A percentile compares a stretch with the other conserved stretches of the same genome.
These are phyloP conservation scores for Ogataea haglerorum DNA, from an alignment of 805 yeast genomes.

Conservation along the genomic window DNA sequence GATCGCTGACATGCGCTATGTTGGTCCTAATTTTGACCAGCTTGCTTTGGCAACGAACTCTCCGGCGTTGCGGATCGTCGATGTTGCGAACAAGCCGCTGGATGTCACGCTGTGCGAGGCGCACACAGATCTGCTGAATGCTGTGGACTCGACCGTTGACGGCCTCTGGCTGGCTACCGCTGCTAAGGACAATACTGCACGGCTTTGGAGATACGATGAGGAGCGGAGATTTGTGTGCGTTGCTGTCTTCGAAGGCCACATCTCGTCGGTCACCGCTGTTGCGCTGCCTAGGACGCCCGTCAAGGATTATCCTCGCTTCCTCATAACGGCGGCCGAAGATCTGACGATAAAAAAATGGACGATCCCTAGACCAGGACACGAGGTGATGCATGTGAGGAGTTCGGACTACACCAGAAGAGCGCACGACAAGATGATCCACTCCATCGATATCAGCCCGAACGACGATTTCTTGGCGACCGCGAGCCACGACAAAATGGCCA, in stretches of 20 bases:
- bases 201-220: constrained; percentile 71
- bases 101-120: constrained; percentile 70
- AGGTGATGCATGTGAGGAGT: constrained; percentile 39
- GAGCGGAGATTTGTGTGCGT: constrained; percentile 40
- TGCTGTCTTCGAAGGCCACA: constrained; percentile 80
- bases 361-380: constrained; percentile 46
- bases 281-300: constrained; percentile 59
- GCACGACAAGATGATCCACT: constrained; percentile 93
- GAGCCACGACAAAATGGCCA: constrained; percentile 88
- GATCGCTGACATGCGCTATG: constrained; percentile 81
- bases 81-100: constrained; percentile 51
- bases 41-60: constrained; percentile 93
- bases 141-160: constrained; percentile 71
- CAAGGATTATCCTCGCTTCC: constrained; percentile 52
- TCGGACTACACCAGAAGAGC: constrained; percentile 92
- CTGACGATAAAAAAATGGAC: constrained; percentile 84
- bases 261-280: constrained; percentile 80
- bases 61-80: constrained; percentile 76
- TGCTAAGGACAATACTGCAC: constrained; percentile 82
- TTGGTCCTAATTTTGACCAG: constrained; percentile 55
- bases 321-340: constrained; percentile 82
- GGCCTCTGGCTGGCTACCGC: constrained; percentile 92
- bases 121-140: constrained; percentile 80
- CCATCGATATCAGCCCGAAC: constrained; percentile 86
- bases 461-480: constrained; percentile 89